These are phyloP conservation scores for Syzygium syzygioides DNA, from an alignment of 441 rosid species.

Conservation along the genomic window DNA sequence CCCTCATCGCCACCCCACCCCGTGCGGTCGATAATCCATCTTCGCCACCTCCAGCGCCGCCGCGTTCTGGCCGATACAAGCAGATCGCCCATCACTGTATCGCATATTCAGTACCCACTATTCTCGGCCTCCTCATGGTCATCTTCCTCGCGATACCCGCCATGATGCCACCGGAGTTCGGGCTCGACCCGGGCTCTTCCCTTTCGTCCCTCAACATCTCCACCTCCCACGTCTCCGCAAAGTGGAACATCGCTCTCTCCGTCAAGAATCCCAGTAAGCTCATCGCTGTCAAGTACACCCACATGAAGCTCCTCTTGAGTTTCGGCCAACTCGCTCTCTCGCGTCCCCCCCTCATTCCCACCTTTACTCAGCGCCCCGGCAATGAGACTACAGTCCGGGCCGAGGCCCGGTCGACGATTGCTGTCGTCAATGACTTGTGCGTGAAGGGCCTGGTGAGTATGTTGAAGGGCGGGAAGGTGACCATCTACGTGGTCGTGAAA, in stretches of 20 bases:
- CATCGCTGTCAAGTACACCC: background rate
- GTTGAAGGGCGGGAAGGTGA: background rate
- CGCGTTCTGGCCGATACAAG: background rate
- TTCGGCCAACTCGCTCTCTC: background rate
- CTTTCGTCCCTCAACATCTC: background rate
- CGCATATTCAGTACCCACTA: fast-evolving
- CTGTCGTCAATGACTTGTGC: background rate
- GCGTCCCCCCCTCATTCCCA: no score
- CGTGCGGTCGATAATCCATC: background rate
- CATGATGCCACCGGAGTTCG: background rate
- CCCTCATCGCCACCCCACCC: background rate
- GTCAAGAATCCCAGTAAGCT: background rate
- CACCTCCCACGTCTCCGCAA: background rate
- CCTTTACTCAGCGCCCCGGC: background rate
- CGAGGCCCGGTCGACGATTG: background rate
- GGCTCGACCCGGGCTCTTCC: background rate
- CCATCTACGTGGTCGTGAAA: background rate
- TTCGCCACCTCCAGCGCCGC: background rate
- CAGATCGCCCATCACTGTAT: fast-evolving
- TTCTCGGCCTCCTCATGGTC: background rate
- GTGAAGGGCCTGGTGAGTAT: background rate
- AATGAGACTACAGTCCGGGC: background rate
- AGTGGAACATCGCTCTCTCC: background rate
- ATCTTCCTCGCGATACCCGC: background rate
- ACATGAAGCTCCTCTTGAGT: background rate